Evolutionary conservation across 2,329 filamentous ascomycete genomes (phyloP).

Genomic region (Alternaria tenuissima): DNA sequence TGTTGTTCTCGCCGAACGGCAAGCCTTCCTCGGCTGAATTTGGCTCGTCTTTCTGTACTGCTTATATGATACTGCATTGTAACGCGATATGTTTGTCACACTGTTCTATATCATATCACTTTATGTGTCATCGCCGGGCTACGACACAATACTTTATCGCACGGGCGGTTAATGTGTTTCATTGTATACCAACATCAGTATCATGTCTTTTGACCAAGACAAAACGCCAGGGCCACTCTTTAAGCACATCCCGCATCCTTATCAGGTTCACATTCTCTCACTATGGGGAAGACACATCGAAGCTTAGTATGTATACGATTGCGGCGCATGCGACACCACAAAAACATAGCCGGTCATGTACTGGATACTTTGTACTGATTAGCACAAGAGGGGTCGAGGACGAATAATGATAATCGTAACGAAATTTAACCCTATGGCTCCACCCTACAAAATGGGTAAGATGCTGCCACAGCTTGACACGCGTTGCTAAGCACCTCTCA

Average conservation of each 20-base stretch:
- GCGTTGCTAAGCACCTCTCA: not conserved
- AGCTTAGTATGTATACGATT: constrained; percentile 5
- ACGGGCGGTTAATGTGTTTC: not conserved
- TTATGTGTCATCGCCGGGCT: not conserved
- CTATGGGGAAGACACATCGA: not conserved
- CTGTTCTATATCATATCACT: not conserved
- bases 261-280: constrained; percentile 1
- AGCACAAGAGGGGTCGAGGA: constrained; percentile 5
- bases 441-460: not conserved
- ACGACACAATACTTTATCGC: not conserved
- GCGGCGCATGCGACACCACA: not conserved
- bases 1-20: not conserved
- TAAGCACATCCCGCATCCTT: constrained; percentile 7
- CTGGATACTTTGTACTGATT: constrained; percentile 8
- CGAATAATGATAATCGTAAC: constrained; percentile 4
- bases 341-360: constrained; percentile 10
- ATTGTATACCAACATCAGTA: constrained; percentile 1
- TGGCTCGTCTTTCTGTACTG: not conserved
- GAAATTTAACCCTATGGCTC: not conserved
- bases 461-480: not conserved
- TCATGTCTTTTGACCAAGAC: constrained; percentile 11
- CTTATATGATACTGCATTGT: not conserved
- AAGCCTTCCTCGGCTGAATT: not conserved
- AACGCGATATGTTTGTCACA: not conserved
- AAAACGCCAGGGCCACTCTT: constrained; percentile 31